Evolutionary conservation across 2,329 filamentous ascomycete species (phyloP).

Genomic region (Penicillium digitatum): DNA sequence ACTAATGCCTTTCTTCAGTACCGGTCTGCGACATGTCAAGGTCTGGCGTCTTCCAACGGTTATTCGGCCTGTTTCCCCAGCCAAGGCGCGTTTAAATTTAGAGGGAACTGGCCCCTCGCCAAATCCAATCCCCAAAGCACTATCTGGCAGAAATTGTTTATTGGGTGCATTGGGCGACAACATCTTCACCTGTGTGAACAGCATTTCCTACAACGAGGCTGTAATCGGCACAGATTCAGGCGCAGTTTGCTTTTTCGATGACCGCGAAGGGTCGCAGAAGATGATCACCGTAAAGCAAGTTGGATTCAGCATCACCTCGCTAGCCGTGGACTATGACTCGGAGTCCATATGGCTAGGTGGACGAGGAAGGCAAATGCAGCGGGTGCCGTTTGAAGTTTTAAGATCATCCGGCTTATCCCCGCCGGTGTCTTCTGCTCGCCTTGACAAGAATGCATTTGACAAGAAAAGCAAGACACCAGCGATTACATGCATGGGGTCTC

Average conservation of each 20-base stretch:
- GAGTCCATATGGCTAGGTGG: conserved; percentile 65
- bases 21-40: conserved; percentile 88
- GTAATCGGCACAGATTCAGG: conserved; percentile 84
- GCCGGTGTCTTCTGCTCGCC: conserved; percentile 24
- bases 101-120: conserved; percentile 33
- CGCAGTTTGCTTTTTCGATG: conserved; percentile 83
- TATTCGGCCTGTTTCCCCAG: conserved; percentile 54
- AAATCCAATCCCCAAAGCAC: conserved; percentile 58
- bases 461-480: conserved; percentile 32
- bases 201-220: conserved; percentile 68
- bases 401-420: conserved; percentile 28
- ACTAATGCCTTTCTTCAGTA: conserved; percentile 31
- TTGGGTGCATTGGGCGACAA: conserved; percentile 76
- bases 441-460: conserved; percentile 20
- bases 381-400: conserved; percentile 42
- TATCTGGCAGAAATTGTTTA: conserved; percentile 82
- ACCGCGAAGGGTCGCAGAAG: conserved; percentile 67
- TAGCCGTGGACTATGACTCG: conserved; percentile 56
- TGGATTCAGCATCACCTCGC: conserved; percentile 65
- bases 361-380: conserved; percentile 55
- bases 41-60: conserved; percentile 80
- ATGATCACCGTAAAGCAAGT: conserved; percentile 63
- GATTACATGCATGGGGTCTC: conserved; percentile 65
- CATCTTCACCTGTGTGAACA: conserved; percentile 74
- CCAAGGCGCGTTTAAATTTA: conserved; percentile 56